Base-by-base conservation (phyloP, 2,329 filamentous ascomycete species). In the Cladosporium colombiae region DNA sequence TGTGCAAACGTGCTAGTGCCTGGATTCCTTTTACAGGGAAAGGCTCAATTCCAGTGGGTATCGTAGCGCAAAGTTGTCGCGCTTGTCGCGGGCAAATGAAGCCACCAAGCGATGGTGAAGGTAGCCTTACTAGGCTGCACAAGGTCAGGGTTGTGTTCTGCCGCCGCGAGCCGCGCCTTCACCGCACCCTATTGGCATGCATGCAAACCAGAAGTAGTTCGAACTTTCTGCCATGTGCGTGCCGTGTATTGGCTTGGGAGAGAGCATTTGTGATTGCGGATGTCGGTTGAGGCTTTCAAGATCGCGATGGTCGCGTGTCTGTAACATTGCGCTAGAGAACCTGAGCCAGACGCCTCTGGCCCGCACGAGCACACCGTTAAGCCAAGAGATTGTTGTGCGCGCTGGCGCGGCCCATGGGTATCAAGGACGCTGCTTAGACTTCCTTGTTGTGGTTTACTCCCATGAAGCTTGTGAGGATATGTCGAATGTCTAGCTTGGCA, bases 301-400 rank as follows among this genome's bases (percentile, higher is more conserved):
- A 25, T 52, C 49, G 35, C 35, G 11, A 40, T 18, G 37, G 37
- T 44, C 37, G 37, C 37, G 37, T 44, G 7, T 44, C 25, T 53
- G 50, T 31, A 31, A 53, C 50, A 27, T 31, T 10, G 50, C 50
- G 50, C 50, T 53, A 53, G 50, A 53, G 25, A 53, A 53, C 50
- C 25, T 27, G 50, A 53, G 50, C 50, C 25, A 53, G 8, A 31
- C 50, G 50, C 50, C 29, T 53, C 6, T 31, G 16, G 27, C 18
- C 23, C 50, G 33, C 56, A 21, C 25, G 29, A 16, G 40, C 11
- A 18, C 57, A n/a, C 16, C 40, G 37, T 60, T 33, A 40, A 49
- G 57, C 57, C 57, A 60, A 60, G 57, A 23, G 27, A 27, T 53
- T 27, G 50, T 29, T 37, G 33, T 40, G 27, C 27, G 27, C 27